A percentile compares a stretch with the other conserved stretches of the same genome.
Evolutionary conservation across 2,329 filamentous ascomycete genomes (phyloP).

Genomic region (Fusarium dimerum): DNA sequence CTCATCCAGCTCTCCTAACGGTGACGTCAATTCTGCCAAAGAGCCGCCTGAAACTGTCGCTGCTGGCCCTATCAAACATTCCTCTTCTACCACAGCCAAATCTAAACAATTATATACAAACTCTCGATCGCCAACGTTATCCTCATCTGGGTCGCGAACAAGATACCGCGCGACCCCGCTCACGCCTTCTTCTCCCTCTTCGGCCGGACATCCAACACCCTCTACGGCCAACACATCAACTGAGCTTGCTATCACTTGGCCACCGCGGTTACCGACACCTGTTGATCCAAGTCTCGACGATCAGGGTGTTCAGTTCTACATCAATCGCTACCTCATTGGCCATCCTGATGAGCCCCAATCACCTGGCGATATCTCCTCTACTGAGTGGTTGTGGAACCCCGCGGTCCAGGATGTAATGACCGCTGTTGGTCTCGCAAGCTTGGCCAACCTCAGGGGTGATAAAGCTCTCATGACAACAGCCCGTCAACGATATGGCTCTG

Average conservation of each 20-base stretch:
- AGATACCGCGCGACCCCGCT: constrained; percentile 17
- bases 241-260: constrained; percentile 3
- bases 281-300: constrained; percentile 48
- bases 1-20: constrained; percentile 18
- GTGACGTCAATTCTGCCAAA: constrained; percentile 7
- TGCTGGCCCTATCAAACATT: constrained; percentile 5
- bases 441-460: constrained; percentile 55
- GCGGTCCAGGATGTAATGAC: constrained; percentile 51
- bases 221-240: background rate
- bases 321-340: constrained; percentile 52
- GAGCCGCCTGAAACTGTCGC: constrained; percentile 20
- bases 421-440: constrained; percentile 58
- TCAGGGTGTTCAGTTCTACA: constrained; percentile 51
- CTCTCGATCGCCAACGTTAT: background rate
- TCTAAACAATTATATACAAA: background rate
- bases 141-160: background rate
- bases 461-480: constrained; percentile 47
- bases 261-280: constrained; percentile 25
- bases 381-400: constrained; percentile 40
- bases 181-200: constrained; percentile 19
- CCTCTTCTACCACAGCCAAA: background rate
- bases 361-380: constrained; percentile 37
- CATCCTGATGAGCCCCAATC: constrained; percentile 51
- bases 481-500: constrained; percentile 54
- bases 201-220: constrained; percentile 5